These are phyloP conservation scores for Scortechinia acanthostroma DNA, from an alignment of 2,329 filamentous ascomycete species.

Conservation along the genomic window DNA sequence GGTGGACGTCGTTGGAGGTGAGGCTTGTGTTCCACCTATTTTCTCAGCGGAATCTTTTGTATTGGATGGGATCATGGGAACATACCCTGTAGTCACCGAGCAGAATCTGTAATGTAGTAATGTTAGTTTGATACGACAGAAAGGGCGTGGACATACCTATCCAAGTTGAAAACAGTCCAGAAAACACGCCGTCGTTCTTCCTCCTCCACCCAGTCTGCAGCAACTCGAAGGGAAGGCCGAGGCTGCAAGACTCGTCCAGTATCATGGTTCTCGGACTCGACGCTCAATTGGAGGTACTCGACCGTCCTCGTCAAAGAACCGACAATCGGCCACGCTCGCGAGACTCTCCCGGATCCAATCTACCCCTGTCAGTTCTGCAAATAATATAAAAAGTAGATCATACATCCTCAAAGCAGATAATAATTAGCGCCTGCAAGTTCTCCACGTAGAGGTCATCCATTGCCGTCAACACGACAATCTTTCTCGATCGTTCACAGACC, in stretches of 20 bases:
- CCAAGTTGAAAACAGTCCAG: conserved; percentile 22
- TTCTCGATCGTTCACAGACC: conserved; percentile 7
- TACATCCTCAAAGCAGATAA: not conserved
- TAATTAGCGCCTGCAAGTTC: not conserved
- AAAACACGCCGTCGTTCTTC: conserved; percentile 18
- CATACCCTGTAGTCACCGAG: conserved; percentile 6
- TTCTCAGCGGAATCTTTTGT: too few species aligned
- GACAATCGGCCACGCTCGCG: conserved; percentile 17
- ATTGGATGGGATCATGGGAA: too few species aligned
- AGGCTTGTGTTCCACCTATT: conserved; percentile 27
- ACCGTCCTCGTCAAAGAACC: conserved; percentile 18
- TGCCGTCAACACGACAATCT: conserved; percentile 12
- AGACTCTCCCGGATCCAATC: conserved; percentile 12
- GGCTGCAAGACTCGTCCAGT: conserved; percentile 2
- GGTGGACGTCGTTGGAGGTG: conserved; percentile 22
- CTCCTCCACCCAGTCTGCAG: conserved; percentile 13
- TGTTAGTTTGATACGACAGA: not conserved
- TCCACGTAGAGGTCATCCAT: conserved; percentile 7
- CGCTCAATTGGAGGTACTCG: conserved; percentile 12
- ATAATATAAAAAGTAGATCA: too few species aligned
- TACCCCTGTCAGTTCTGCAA: too few species aligned
- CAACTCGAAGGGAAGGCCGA: conserved; percentile 7
- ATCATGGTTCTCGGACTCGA: conserved; percentile 3
- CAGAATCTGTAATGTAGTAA: conserved; percentile 6
- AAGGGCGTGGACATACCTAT: conserved; percentile 9